A percentile compares a stretch with the other conserved stretches of the same genome.
phyloP scores from a whole-genome alignment of 2,329 filamentous ascomycete species.

The Thielaviopsis ethacetica region DNA sequence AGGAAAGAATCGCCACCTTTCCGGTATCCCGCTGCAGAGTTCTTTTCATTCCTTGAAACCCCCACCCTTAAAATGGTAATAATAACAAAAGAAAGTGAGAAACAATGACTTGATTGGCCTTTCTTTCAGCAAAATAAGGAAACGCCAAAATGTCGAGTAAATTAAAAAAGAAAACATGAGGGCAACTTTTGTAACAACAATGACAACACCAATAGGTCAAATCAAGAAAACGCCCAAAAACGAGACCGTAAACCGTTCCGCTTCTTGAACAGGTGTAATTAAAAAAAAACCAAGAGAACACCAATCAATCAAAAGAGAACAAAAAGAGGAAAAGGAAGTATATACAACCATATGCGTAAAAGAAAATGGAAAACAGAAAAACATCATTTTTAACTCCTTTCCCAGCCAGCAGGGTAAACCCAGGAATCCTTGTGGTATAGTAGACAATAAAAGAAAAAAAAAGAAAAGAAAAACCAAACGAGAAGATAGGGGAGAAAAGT shows the following conservation, averaged over 20 bases:
- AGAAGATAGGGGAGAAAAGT: background rate
- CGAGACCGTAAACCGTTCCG: background rate
- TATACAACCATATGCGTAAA: background rate
- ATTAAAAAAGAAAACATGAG: no score
- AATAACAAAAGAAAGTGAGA: no score
- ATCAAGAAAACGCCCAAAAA: no score
- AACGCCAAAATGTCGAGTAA: no score
- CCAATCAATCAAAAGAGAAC: background rate
- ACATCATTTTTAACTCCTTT: background rate
- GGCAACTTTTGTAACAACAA: no score
- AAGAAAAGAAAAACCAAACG: background rate
- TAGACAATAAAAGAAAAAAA: background rate
- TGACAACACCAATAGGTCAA: no score
- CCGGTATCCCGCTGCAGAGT: no score
- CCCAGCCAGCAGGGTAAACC: background rate
- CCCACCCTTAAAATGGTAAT: no score
- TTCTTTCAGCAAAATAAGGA: no score
- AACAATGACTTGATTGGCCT: no score
- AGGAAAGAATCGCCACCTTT: no score
- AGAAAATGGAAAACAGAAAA: background rate
- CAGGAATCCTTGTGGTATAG: background rate
- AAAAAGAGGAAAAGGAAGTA: background rate
- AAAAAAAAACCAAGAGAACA: background rate
- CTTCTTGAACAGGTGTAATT: background rate
- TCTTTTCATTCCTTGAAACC: no score